Percentiles rank a stretch among this genome's conserved stretches.
Evolutionary conservation across 2,329 filamentous ascomycete genomes (phyloP).

Genomic region (Fusarium sp.): DNA sequence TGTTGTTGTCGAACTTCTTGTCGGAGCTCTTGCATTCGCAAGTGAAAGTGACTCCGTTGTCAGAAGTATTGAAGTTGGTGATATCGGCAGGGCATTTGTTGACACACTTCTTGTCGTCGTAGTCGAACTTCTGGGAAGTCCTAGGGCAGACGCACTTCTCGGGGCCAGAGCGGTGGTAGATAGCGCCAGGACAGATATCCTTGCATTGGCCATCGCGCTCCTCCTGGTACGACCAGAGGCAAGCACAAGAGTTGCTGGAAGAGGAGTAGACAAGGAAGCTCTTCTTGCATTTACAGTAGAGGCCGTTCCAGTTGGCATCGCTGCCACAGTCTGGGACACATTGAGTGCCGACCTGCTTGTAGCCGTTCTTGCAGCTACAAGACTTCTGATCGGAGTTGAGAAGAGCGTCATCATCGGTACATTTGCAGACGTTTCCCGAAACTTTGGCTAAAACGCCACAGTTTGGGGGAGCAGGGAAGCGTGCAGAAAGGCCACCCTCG

Average conservation of each 20-base stretch:
- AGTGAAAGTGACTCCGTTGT: neutral
- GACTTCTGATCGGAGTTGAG: neutral
- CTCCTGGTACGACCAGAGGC: neutral
- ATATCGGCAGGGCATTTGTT: neutral
- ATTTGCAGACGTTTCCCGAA: neutral
- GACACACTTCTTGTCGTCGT: neutral
- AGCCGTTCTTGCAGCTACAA: neutral
- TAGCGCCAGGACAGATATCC: neutral
- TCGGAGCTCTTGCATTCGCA: neutral
- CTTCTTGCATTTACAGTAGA: neutral
- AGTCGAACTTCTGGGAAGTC: neutral
- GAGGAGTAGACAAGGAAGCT: neutral
- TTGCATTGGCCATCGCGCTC: neutral
- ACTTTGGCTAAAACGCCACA: neutral
- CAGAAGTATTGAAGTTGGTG: neutral
- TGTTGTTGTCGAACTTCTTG: neutral
- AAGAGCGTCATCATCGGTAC: neutral
- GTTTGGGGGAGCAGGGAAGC: neutral
- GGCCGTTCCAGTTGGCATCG: neutral
- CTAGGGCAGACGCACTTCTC: neutral
- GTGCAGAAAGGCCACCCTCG: neutral
- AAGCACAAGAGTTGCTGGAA: neutral
- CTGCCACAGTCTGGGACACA: neutral
- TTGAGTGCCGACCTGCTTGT: neutral
- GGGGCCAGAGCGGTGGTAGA: neutral